Evolutionary conservation across 306 rosid genomes (phyloP).

Genomic region (Glycine soja): DNA sequence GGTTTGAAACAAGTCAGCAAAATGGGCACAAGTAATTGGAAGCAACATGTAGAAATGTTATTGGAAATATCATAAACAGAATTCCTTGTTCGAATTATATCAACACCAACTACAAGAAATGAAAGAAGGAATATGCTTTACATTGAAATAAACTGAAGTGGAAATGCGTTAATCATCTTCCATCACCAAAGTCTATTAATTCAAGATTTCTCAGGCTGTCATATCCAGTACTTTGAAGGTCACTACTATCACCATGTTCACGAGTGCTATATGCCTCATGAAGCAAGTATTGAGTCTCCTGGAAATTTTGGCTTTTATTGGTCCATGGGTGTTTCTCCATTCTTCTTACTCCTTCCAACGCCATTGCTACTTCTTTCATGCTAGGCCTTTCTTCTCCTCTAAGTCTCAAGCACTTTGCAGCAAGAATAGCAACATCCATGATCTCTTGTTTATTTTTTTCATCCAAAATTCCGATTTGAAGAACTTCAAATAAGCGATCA

Average conservation of each 20-base stretch:
- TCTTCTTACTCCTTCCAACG: conserved; percentile 51
- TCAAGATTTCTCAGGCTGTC: conserved; percentile 13
- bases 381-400: neutral
- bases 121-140: neutral
- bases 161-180: conserved; percentile 12
- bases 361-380: conserved; percentile 49
- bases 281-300: conserved; percentile 31
- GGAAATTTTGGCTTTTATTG: neutral
- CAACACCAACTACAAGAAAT: neutral
- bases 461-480: conserved; percentile 41
- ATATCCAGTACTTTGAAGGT: neutral
- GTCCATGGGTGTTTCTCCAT: conserved; percentile 25
- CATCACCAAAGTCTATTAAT: neutral
- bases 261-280: neutral
- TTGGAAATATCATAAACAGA: neutral
- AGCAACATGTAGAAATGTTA: neutral
- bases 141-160: neutral
- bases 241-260: conserved; percentile 26
- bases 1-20: neutral
- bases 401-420: neutral
- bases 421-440: neutral
- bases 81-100: neutral
- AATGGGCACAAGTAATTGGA: neutral
- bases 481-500: conserved; percentile 36
- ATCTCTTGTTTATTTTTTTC: conserved; percentile 43